Conservation (phyloP, 306 rosid genomes). For the Crotalaria pallida region DNA sequence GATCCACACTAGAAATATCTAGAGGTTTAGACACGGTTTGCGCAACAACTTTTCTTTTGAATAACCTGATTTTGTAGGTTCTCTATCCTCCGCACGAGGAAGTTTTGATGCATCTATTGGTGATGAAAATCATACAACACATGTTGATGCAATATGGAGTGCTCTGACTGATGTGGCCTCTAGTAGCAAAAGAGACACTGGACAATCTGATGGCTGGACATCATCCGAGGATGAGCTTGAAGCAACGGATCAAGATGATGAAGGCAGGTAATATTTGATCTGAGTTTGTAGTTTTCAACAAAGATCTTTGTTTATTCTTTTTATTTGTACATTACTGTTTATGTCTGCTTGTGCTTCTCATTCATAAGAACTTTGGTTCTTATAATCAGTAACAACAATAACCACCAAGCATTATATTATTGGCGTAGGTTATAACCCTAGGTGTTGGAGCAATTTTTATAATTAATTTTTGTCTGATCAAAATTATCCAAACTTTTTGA, state of each 20-base stretch:
- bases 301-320: not conserved
- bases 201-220: constrained; percentile 69
- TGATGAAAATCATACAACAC: constrained; percentile 35
- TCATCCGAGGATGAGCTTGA: constrained; percentile 92
- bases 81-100: constrained; percentile 64
- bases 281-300: not conserved
- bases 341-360: constrained; percentile 11
- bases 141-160: constrained; percentile 81
- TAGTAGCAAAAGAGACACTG: constrained; percentile 45
- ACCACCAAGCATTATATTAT: too few relatives aligned
- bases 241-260: constrained; percentile 75
- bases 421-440: too few relatives aligned
- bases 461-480: not conserved
- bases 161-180: constrained; percentile 82
- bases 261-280: constrained; percentile 47
- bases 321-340: not conserved
- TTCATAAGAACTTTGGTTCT: constrained; percentile 9
- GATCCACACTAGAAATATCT: not conserved
- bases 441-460: too few relatives aligned
- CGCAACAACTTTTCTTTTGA: constrained; percentile 2
- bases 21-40: not conserved
- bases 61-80: constrained; percentile 43
- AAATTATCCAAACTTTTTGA: constrained; percentile 13
- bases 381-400: too few relatives aligned
- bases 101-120: constrained; percentile 57